A percentile compares a stretch with the other conserved stretches of the same genome.
Conservation (phyloP, 2,329 filamentous ascomycete species). For the Cladophialophora psammophila region DNA sequence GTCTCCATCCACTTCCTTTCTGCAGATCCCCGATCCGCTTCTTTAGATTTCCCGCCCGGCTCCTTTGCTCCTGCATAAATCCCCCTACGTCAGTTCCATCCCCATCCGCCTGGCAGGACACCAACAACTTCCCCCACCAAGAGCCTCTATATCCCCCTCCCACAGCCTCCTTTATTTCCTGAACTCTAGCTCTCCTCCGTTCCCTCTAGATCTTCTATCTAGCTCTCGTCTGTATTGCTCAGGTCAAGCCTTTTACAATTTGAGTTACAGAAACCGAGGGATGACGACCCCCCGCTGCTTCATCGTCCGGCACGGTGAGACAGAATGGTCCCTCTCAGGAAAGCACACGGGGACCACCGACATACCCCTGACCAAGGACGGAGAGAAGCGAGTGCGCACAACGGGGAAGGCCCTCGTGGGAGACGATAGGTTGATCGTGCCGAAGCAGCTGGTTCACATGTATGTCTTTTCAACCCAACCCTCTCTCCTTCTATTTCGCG, state of each 20-base stretch:
- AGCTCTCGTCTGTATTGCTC: background rate
- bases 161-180: background rate
- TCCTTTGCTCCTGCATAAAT: background rate
- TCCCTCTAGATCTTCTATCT: background rate
- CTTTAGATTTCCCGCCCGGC: background rate
- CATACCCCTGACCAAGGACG: conserved; percentile 81
- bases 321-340: conserved; percentile 90
- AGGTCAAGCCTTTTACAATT: too few relatives aligned
- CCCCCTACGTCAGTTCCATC: too few relatives aligned
- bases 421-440: conserved; percentile 82
- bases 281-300: conserved; percentile 74
- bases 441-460: conserved; percentile 82
- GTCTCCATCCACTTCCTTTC: background rate
- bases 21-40: background rate
- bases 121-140: too few relatives aligned
- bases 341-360: conserved; percentile 86
- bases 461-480: conserved; percentile 51
- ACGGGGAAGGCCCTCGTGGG: conserved; percentile 87
- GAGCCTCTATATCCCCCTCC: background rate
- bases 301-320: conserved; percentile 89
- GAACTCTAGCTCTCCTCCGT: background rate
- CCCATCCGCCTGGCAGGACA: too few relatives aligned
- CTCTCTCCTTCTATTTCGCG: background rate
- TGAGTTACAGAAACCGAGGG: background rate
- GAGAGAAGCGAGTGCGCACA: conserved; percentile 75